Evolutionary conservation across 2,329 filamentous ascomycete species (phyloP).

Genomic region (Torrubiella hemipterigena): DNA sequence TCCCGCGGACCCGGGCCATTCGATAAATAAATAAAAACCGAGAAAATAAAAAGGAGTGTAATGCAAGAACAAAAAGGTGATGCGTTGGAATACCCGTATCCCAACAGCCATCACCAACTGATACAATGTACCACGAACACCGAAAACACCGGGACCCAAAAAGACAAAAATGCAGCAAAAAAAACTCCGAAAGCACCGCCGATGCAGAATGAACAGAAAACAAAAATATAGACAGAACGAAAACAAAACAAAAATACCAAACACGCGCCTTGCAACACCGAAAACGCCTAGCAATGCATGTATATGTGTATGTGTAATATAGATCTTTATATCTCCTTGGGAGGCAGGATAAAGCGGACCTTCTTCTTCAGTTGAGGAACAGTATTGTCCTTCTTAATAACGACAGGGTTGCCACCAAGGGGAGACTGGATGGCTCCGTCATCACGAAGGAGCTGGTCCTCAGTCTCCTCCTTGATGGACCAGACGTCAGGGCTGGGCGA

Average conservation of each 20-base stretch:
- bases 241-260: slow-evolving; percentile 7
- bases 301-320: not conserved
- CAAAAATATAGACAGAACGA: too few species aligned
- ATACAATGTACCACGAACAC: too few species aligned
- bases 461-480: slow-evolving; percentile 47
- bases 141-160: too few species aligned
- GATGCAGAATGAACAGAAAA: not conserved
- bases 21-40: too few species aligned
- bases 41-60: too few species aligned
- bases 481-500: slow-evolving; percentile 48
- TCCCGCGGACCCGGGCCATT: too few species aligned
- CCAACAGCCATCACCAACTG: too few species aligned
- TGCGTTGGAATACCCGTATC: too few species aligned
- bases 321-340: slow-evolving; percentile 17
- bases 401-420: slow-evolving; percentile 15
- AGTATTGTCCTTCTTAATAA: slow-evolving; percentile 18
- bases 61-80: too few species aligned
- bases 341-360: slow-evolving; percentile 42
- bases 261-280: not conserved
- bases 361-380: slow-evolving; percentile 29
- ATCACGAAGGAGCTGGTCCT: slow-evolving; percentile 37
- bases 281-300: slow-evolving; percentile 14
- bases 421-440: slow-evolving; percentile 19
- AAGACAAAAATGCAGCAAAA: too few species aligned
- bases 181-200: not conserved